Base-by-base conservation (phyloP, 2,329 filamentous ascomycete genomes). In the Neofusicoccum umdonicola region DNA sequence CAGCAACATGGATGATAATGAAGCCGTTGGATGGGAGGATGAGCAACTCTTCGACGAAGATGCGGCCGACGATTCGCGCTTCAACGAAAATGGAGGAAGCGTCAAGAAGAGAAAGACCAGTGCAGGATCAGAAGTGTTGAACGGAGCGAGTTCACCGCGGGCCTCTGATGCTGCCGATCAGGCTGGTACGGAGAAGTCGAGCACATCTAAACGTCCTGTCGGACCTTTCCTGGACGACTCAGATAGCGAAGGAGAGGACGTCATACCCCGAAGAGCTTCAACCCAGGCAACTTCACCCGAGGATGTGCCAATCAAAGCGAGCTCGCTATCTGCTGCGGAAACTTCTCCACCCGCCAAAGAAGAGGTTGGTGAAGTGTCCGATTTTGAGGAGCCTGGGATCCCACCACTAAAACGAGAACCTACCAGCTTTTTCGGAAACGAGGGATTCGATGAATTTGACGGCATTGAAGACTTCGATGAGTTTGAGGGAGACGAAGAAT, bases 201-300 rank as follows among this genome's bases (percentile, higher is more conserved):
- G 41, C 15, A 15, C 42, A 58, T 64, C 69, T 4, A 74, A 72
- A 39, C 80, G 74, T 65, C 73, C 74, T 65, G 81, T 76, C 64
- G 87, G 86, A 0, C 89, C 89, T 0, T 93, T 93, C 69, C 72
- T 93, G 45, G 85, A 90, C 65, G 89, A 92, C 66, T 92, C 90
- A 1, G 86, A 88, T 62, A 86, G 82, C 45, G 86, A 88, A 61
- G 79, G 84, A 7, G 77, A 78, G 15, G 70, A 70, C 2, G 60
- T 66, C 35, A 48, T 37, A 3, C 39, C 34, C 7, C 35, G 11
- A 35, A 44, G 34, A 13, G 3, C 7, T 11, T 13, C 47, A 35
- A 4, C 34, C 12, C 22, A 27, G 1, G 3, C 42, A 1, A 9
- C 35, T 47, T 11, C 37, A 45, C 4, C 6, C n/a, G 27, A 37